Percentiles rank a stretch among this genome's conserved stretches.
Evolutionary conservation across 306 rosid species (phyloP).

Genomic region (Dalbergia oliveri): DNA sequence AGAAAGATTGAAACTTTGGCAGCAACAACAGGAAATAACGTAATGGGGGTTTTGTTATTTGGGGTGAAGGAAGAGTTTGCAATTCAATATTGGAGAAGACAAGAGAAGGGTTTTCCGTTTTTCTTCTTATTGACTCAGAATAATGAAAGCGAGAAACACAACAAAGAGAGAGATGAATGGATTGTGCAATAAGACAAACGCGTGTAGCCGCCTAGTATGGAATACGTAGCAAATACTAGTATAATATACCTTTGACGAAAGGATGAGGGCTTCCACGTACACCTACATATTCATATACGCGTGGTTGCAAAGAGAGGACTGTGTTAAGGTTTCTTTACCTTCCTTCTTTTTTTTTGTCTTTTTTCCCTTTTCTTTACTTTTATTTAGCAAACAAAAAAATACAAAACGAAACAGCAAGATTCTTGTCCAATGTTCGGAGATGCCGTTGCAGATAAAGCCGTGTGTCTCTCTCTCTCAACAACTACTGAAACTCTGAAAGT

Average conservation of each 20-base stretch:
- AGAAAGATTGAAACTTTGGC: neutral
- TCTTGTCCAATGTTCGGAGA: neutral
- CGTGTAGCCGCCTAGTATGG: conserved; percentile 38
- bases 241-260: neutral
- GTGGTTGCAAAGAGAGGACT: neutral
- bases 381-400: neutral
- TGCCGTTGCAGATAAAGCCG: conserved; percentile 4
- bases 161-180: neutral
- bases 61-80: conserved; percentile 31
- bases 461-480: neutral
- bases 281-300: neutral
- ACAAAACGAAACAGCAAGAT: neutral
- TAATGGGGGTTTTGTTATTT: neutral
- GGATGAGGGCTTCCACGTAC: neutral
- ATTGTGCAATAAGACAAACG: conserved; percentile 39
- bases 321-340: neutral
- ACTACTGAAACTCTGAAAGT: too few relatives aligned
- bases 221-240: conserved; percentile 25
- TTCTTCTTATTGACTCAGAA: conserved; percentile 47
- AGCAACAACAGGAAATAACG: neutral
- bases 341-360: neutral
- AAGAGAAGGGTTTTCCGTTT: neutral
- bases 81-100: conserved; percentile 44
- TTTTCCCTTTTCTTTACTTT: neutral
- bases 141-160: neutral